phyloP scores from a whole-genome alignment of 441 rosid genomes.

The Gossypium trilobum region DNA sequence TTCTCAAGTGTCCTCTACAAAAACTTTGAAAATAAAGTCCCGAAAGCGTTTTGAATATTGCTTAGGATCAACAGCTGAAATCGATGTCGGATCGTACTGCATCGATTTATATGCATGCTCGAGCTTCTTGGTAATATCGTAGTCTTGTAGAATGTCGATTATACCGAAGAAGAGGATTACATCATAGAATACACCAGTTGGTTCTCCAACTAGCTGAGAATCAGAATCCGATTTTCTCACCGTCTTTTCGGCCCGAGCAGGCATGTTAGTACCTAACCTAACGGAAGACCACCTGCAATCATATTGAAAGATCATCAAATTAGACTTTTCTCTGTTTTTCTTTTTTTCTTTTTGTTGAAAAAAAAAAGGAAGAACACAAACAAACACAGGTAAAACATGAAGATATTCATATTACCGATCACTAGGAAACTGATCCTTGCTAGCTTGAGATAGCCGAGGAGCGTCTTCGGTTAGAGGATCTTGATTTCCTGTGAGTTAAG shows the following conservation, averaged over 20 bases:
- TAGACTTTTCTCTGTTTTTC: not conserved
- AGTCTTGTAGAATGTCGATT: slow-evolving; percentile 90
- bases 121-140: slow-evolving; percentile 94
- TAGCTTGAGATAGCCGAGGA: slow-evolving; percentile 23
- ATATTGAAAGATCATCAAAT: not conserved
- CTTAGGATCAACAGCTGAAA: slow-evolving; percentile 96
- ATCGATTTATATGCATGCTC: slow-evolving; percentile 95
- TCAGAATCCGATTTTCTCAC: slow-evolving; percentile 53
- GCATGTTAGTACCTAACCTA: slow-evolving; percentile 68
- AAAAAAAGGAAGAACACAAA: not conserved
- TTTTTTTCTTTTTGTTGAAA: not conserved
- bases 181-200: slow-evolving; percentile 68
- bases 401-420: slow-evolving; percentile 44
- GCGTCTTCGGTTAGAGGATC: slow-evolving; percentile 25
- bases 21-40: slow-evolving; percentile 74
- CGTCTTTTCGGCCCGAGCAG: slow-evolving; percentile 66
- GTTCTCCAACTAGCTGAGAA: slow-evolving; percentile 65
- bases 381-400: not conserved
- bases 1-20: slow-evolving; percentile 60
- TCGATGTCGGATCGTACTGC: slow-evolving; percentile 88
- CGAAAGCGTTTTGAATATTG: slow-evolving; percentile 85
- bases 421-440: slow-evolving; percentile 46
- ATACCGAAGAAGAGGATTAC: slow-evolving; percentile 74
- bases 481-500: slow-evolving; percentile 29
- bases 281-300: slow-evolving; percentile 58